Conservation (phyloP, 768 basidiomycete species). For the Mycena amicta region DNA sequence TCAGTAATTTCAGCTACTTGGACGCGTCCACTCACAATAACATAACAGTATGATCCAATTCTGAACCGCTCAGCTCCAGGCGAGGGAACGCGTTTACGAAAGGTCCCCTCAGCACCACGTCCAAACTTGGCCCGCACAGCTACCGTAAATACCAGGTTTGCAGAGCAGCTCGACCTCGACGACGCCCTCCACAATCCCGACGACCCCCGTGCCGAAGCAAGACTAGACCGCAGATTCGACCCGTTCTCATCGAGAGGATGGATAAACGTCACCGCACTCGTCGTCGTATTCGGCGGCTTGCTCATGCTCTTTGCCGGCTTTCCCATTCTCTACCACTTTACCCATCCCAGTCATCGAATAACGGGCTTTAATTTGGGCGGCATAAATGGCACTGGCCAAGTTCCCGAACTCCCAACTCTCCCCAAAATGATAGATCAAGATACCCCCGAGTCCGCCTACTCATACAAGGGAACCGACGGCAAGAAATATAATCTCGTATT, state of each 20-base stretch:
- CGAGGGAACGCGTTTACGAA: conserved; percentile 47
- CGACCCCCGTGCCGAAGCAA: conserved; percentile 72
- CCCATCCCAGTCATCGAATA: conserved; percentile 32
- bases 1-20: conserved; percentile 47
- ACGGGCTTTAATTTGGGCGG: conserved; percentile 86
- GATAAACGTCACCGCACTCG: conserved; percentile 73
- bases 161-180: conserved; percentile 85
- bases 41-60: conserved; percentile 15
- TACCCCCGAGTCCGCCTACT: conserved; percentile 62
- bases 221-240: conserved; percentile 61
- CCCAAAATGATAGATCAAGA: conserved; percentile 74
- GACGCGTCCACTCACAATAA: conserved; percentile 2
- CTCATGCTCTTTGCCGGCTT: conserved; percentile 86
- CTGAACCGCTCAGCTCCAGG: conserved; percentile 43
- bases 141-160: conserved; percentile 74
- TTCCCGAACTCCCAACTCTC: conserved; percentile 72
- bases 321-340: conserved; percentile 71
- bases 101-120: conserved; percentile 27
- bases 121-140: conserved; percentile 46
- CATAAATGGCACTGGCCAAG: conserved; percentile 85
- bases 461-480: conserved; percentile 74
- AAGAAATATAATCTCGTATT: conserved; percentile 81
- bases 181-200: conserved; percentile 90
- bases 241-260: conserved; percentile 84
- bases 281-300: conserved; percentile 68